Conservation (phyloP, 805 yeast species). For the Wickerhamiella cacticola region DNA sequence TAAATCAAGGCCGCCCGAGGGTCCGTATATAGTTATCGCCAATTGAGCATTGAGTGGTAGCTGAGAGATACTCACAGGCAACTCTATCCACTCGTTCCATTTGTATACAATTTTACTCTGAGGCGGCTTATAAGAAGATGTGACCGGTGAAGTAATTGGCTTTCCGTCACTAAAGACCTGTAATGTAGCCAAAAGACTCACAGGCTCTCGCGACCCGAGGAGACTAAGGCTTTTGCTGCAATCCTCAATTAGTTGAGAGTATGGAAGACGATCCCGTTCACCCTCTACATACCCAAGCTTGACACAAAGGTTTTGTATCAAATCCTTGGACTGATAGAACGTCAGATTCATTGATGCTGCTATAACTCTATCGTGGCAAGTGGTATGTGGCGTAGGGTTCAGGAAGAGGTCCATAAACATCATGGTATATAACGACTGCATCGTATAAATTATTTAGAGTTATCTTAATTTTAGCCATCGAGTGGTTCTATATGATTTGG, state of each 20-base stretch:
- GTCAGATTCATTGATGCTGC: conserved; percentile 27
- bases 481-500: background rate
- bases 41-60: conserved; percentile 52
- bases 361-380: background rate
- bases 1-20: conserved; percentile 36
- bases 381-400: background rate
- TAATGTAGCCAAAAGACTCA: conserved; percentile 32
- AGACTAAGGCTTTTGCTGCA: conserved; percentile 35
- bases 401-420: background rate
- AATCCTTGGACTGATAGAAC: conserved; percentile 46
- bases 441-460: background rate
- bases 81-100: conserved; percentile 62
- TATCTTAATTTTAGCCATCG: background rate
- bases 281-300: conserved; percentile 42
- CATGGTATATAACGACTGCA: too few relatives aligned
- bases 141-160: conserved; percentile 39
- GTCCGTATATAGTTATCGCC: conserved; percentile 56
- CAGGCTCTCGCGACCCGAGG: conserved; percentile 19
- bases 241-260: conserved; percentile 37
- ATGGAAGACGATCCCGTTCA: conserved; percentile 31
- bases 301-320: conserved; percentile 38
- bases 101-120: conserved; percentile 29
- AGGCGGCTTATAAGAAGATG: conserved; percentile 37
- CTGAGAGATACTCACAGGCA: conserved; percentile 64
- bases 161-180: conserved; percentile 36